phyloP scores from a whole-genome alignment of 345 rosid species.

The Hirschfeldia incana region DNA sequence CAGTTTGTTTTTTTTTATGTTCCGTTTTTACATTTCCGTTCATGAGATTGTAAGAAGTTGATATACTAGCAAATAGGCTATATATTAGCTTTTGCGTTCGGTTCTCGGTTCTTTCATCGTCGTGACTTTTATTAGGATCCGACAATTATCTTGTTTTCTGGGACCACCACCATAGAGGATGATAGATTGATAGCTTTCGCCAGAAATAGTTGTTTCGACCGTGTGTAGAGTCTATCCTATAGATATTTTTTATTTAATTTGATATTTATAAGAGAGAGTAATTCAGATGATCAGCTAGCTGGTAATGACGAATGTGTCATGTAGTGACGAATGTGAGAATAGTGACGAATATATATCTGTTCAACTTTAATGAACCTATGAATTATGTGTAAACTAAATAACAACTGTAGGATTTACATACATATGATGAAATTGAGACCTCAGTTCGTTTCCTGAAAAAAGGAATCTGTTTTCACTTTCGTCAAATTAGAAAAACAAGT shows the following conservation, averaged over 20 bases:
- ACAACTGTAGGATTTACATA: background rate
- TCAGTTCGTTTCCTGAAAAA: background rate
- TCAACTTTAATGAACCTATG: background rate
- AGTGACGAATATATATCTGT: background rate
- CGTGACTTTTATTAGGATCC: background rate
- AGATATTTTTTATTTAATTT: too few relatives aligned
- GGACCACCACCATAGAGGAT: background rate
- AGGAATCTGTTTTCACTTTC: constrained; percentile 1
- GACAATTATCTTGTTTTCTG: background rate
- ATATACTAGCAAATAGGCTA: background rate
- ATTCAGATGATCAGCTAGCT: background rate
- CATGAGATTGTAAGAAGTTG: background rate
- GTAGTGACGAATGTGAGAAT: constrained; percentile 11
- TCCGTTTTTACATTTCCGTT: background rate
- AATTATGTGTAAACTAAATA: background rate
- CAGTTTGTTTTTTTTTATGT: too few relatives aligned
- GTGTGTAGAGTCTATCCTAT: background rate
- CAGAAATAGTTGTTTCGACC: background rate
- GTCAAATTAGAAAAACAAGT: background rate
- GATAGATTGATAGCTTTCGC: background rate
- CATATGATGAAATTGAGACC: background rate
- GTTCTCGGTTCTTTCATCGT: too few relatives aligned
- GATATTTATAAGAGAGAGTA: background rate
- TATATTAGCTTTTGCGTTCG: too few relatives aligned
- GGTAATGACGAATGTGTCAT: background rate